Percentiles rank a stretch among this genome's conserved stretches.
Evolutionary conservation across 257 asterid species (phyloP).

Genomic region (Echium plantagineum): DNA sequence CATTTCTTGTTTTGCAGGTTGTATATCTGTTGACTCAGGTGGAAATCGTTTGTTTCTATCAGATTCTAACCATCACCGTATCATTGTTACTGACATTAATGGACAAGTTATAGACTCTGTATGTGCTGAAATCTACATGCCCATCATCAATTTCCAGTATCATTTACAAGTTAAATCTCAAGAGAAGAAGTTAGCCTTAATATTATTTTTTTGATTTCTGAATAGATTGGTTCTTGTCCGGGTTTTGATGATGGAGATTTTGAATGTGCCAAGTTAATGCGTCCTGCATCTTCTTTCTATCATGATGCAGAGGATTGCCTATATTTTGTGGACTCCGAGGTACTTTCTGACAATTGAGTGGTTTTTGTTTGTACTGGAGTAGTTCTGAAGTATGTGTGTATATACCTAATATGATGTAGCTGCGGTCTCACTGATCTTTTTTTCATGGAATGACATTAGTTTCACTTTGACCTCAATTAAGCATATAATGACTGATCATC

Average conservation of each 20-base stretch:
- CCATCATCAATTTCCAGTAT: slow-evolving; percentile 6
- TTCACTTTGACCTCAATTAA: not conserved
- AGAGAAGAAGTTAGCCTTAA: slow-evolving; percentile 2
- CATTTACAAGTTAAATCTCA: slow-evolving; percentile 1
- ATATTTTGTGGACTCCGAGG: slow-evolving; percentile 94
- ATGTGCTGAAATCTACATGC: slow-evolving; percentile 22
- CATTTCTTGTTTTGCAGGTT: slow-evolving; percentile 35
- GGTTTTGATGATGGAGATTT: slow-evolving; percentile 93
- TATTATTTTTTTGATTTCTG: too few species aligned
- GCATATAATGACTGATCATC: not conserved
- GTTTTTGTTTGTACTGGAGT: not conserved
- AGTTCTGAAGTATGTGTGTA: not conserved
- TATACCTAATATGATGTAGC: not conserved
- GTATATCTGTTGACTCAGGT: slow-evolving; percentile 72
- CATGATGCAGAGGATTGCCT: slow-evolving; percentile 59
- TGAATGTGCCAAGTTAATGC: slow-evolving; percentile 68
- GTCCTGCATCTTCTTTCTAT: slow-evolving; percentile 93
- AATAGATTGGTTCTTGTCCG: slow-evolving; percentile 92
- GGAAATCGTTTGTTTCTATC: slow-evolving; percentile 69
- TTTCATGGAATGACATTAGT: too few species aligned
- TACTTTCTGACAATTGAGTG: slow-evolving; percentile 10
- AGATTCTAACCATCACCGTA: slow-evolving; percentile 80
- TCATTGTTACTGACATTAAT: slow-evolving; percentile 44
- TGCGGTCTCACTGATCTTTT: too few species aligned
- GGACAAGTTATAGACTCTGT: slow-evolving; percentile 74